phyloP scores from a whole-genome alignment of 257 asterid species.

The Solanum chilense region DNA sequence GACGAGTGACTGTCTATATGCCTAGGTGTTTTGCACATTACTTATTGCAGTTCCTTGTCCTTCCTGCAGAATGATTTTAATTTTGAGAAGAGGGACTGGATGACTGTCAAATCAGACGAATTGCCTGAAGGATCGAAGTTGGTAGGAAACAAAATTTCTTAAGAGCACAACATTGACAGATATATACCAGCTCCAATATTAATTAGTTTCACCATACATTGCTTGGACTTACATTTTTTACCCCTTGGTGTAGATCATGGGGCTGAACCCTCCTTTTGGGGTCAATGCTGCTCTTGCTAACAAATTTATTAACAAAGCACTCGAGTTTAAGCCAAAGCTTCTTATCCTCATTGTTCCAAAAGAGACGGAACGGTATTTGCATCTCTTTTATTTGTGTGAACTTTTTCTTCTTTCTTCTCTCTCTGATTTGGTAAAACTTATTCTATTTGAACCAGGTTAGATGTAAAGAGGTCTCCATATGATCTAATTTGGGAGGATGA shows the following conservation, averaged over 20 bases:
- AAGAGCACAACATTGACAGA: not conserved
- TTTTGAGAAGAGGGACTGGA: slow-evolving; percentile 89
- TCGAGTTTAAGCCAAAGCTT: slow-evolving; percentile 80
- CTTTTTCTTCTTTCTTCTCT: not conserved
- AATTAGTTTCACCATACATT: not conserved
- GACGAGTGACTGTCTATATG: not conserved
- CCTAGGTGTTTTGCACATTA: not conserved
- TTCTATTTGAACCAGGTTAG: slow-evolving; percentile 38
- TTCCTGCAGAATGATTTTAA: slow-evolving; percentile 57
- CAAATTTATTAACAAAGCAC: slow-evolving; percentile 70
- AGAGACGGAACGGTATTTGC: slow-evolving; percentile 51
- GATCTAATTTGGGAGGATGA: slow-evolving; percentile 80
- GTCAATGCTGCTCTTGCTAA: slow-evolving; percentile 65
- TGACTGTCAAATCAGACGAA: slow-evolving; percentile 39
- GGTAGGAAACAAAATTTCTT: slow-evolving; percentile 38
- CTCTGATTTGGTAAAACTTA: not conserved
- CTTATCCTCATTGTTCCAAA: slow-evolving; percentile 74
- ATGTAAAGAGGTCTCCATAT: slow-evolving; percentile 36
- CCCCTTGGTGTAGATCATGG: slow-evolving; percentile 62
- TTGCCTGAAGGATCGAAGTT: slow-evolving; percentile 59
- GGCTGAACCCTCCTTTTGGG: slow-evolving; percentile 96
- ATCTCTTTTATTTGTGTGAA: not conserved
- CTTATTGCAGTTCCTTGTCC: not conserved
- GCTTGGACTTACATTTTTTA: not conserved
- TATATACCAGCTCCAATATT: not conserved